Conservation (phyloP, 257 asterid genomes). For the Cruciata laevipes region DNA sequence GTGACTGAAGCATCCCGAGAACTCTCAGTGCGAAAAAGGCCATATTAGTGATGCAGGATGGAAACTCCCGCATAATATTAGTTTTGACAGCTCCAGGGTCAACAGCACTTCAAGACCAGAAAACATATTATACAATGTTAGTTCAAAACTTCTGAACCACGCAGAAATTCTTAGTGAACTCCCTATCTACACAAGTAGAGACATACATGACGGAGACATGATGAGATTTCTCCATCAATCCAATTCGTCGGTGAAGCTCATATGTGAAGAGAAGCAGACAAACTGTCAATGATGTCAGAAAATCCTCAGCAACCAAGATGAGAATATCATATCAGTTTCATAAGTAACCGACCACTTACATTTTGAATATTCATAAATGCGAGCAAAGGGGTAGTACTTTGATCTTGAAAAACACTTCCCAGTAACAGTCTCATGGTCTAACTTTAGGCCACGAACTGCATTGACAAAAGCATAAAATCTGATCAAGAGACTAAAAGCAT, state of each 20-base stretch:
- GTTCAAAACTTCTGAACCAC: not conserved
- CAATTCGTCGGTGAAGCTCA: slow-evolving; percentile 73
- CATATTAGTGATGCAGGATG: slow-evolving; percentile 36
- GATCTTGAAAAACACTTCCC: slow-evolving; percentile 43
- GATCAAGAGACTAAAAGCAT: not conserved
- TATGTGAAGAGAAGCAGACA: slow-evolving; percentile 70
- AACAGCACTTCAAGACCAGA: slow-evolving; percentile 43
- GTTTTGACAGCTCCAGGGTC: slow-evolving; percentile 93
- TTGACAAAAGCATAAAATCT: not conserved
- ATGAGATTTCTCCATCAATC: slow-evolving; percentile 38
- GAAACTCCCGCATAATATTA: slow-evolving; percentile 81
- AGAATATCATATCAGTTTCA: slow-evolving; percentile 9
- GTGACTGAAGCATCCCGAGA: slow-evolving; percentile 63
- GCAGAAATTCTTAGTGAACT: not conserved
- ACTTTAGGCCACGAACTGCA: slow-evolving; percentile 45
- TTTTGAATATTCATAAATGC: slow-evolving; percentile 76
- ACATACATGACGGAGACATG: slow-evolving; percentile 63
- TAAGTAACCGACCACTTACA: slow-evolving; percentile 36
- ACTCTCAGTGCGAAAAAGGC: slow-evolving; percentile 42
- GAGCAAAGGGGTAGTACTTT: slow-evolving; percentile 57
- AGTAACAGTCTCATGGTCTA: slow-evolving; percentile 45
- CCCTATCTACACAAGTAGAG: not conserved
- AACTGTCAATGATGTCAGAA: slow-evolving; percentile 38
- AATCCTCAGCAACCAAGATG: slow-evolving; percentile 21
- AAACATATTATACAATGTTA: not conserved